phyloP scores from a whole-genome alignment of 176 grass and related monocot genomes.

The Urochloa ruziziensis region DNA sequence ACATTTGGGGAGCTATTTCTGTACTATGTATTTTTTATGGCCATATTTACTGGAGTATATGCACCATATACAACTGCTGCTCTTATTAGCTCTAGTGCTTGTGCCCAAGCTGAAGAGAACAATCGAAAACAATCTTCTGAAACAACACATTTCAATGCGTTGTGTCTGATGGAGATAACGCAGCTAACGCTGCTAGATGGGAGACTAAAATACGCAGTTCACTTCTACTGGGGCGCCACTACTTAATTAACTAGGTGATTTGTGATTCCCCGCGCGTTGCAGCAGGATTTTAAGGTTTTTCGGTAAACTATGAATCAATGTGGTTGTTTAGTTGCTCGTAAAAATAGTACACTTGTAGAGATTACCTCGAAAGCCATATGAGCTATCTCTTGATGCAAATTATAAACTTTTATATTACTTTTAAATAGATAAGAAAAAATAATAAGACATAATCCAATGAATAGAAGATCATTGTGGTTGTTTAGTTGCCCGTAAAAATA shows the following conservation, averaged over 20 bases:
- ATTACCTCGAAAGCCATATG: too few relatives aligned
- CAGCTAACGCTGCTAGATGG: background rate
- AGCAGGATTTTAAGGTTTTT: too few relatives aligned
- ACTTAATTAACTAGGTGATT: background rate
- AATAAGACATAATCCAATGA: too few relatives aligned
- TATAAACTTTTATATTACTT: too few relatives aligned
- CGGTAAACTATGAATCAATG: too few relatives aligned
- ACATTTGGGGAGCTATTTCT: background rate
- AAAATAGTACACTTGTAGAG: too few relatives aligned
- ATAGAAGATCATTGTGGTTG: too few relatives aligned
- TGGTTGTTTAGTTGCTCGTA: too few relatives aligned
- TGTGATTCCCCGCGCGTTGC: too few relatives aligned
- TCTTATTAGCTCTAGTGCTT: background rate
- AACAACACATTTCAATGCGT: background rate
- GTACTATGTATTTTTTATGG: background rate
- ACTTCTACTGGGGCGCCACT: background rate
- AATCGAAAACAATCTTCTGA: background rate
- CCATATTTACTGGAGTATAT: background rate
- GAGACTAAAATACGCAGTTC: background rate
- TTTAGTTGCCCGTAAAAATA: too few relatives aligned
- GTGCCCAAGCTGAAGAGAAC: background rate
- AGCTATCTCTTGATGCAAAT: too few relatives aligned
- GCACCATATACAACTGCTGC: background rate
- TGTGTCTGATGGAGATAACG: background rate
- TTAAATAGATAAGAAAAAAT: too few relatives aligned